Conservation (phyloP, 2,329 filamentous ascomycete species). For the Raffaelea ambrosiae region DNA sequence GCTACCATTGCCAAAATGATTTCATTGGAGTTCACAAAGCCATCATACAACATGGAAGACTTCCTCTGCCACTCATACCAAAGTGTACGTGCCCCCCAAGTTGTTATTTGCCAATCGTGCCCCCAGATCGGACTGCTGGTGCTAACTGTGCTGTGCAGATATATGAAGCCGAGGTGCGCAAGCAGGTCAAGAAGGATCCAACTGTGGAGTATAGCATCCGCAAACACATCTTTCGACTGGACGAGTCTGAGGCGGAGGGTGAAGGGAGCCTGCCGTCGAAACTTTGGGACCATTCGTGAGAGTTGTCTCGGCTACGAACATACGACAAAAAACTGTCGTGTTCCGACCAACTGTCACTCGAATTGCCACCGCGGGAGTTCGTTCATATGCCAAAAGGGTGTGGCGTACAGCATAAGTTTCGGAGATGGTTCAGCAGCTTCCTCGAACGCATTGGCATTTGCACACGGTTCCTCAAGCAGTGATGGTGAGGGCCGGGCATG, state of each 20-base stretch:
- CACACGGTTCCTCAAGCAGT: no score
- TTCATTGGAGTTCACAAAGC: slow-evolving; percentile 94
- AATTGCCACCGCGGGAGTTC: no score
- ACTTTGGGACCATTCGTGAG: slow-evolving; percentile 48
- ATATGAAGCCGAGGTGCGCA: slow-evolving; percentile 73
- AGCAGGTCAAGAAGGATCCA: slow-evolving; percentile 75
- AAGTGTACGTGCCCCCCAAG: slow-evolving; percentile 59
- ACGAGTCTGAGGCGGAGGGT: slow-evolving; percentile 35
- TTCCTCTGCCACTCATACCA: slow-evolving; percentile 92
- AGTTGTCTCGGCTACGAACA: no score
- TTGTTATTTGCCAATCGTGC: neutral
- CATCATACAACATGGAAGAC: slow-evolving; percentile 90
- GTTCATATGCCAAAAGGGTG: no score
- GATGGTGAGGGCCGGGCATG: no score
- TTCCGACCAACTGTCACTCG: no score
- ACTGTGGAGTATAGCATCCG: slow-evolving; percentile 93
- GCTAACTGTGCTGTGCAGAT: slow-evolving; percentile 41
- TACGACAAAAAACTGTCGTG: no score
- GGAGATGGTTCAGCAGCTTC: no score
- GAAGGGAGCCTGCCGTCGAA: slow-evolving; percentile 50
- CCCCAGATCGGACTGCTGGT: no score
- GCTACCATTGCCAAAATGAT: slow-evolving; percentile 90
- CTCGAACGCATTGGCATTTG: no score
- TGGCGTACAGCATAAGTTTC: no score
- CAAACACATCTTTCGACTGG: slow-evolving; percentile 63